Evolutionary conservation across 2,329 filamentous ascomycete genomes (phyloP), one percentile per base, ranked within the genome.

Genomic region (Pseudogymnoascus verrucosus): DNA sequence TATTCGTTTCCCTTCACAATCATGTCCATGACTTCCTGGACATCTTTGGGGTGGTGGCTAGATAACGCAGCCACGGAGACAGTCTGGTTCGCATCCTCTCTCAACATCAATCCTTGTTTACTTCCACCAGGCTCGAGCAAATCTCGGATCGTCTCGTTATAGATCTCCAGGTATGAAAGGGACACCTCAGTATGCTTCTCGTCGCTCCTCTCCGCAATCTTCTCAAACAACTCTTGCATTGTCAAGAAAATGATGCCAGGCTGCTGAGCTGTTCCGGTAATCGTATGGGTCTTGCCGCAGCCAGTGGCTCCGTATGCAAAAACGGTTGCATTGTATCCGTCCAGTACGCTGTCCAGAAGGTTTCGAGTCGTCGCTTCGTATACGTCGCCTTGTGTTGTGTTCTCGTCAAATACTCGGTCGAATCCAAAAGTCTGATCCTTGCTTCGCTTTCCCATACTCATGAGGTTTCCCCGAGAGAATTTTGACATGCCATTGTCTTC

Each of bases 401-500:
- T 96, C 65, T 98, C 93, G 81, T 99, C 95, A 76, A 99, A 98
- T 67, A 99, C 90, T 64, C 90, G 84, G 77, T 99, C 95, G 78
- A 99, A 99, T 61, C 89, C 93, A 71, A 99, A 99, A 3, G 95
- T 95, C 76, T 97, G 93, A 74, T 99, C 96, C 75, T 99, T 99
- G 71, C 95, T 90, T 69, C 92, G 89, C 77, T 96, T 98, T 63
- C 93, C 92, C 62, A 87, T 84, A 1, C 80, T 80, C 3, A 89
- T 88, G 8, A 96, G 84, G 10, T 96, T 88, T 2, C 89, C 91
- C 74, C 88, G 84, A 31, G 89, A 89, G 76, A 97, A 96, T 69
- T 89, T 89, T 66, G 96, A 91, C 7, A 98, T 87, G 0, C 93
- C 90, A 71, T 87, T 96, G 73, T 98, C 93, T 76, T 99, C 95